phyloP scores from a whole-genome alignment of 805 yeast genomes.

The Candida silvicultrix region DNA sequence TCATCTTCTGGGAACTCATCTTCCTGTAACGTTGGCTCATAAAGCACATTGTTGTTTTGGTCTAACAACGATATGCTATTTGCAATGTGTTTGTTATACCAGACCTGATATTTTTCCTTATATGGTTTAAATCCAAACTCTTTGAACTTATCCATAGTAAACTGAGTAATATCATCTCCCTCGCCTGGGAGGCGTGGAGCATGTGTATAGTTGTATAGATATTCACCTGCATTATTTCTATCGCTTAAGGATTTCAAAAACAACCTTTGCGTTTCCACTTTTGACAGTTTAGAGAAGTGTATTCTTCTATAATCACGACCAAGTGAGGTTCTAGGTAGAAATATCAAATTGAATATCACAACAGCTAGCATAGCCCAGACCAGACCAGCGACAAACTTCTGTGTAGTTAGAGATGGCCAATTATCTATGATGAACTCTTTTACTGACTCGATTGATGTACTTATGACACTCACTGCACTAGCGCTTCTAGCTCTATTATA shows the following conservation, averaged over 20 bases:
- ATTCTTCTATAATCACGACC: conserved; percentile 74
- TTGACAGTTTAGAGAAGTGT: conserved; percentile 60
- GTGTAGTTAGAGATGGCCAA: conserved; percentile 16
- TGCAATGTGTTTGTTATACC: conserved; percentile 45
- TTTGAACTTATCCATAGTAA: conserved; percentile 42
- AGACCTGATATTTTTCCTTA: conserved; percentile 51
- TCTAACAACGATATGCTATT: conserved; percentile 33
- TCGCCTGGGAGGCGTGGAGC: conserved; percentile 36
- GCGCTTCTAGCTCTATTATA: neutral
- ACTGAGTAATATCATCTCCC: conserved; percentile 35
- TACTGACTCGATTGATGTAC: neutral
- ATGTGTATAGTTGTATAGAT: conserved; percentile 18
- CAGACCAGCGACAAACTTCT: conserved; percentile 15
- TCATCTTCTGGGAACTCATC: conserved; percentile 38
- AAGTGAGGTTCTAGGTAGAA: conserved; percentile 79
- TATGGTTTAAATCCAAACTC: conserved; percentile 45
- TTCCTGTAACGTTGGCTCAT: conserved; percentile 42
- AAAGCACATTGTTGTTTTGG: conserved; percentile 29
- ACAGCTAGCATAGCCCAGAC: conserved; percentile 20
- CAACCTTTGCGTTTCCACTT: conserved; percentile 62
- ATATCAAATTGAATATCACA: conserved; percentile 50
- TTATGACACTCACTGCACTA: neutral
- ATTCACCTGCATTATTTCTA: conserved; percentile 27
- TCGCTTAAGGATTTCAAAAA: conserved; percentile 36
- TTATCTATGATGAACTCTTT: conserved; percentile 14